Conservation (phyloP, 2,329 filamentous ascomycete genomes). For the Colletotrichum paranaense region DNA sequence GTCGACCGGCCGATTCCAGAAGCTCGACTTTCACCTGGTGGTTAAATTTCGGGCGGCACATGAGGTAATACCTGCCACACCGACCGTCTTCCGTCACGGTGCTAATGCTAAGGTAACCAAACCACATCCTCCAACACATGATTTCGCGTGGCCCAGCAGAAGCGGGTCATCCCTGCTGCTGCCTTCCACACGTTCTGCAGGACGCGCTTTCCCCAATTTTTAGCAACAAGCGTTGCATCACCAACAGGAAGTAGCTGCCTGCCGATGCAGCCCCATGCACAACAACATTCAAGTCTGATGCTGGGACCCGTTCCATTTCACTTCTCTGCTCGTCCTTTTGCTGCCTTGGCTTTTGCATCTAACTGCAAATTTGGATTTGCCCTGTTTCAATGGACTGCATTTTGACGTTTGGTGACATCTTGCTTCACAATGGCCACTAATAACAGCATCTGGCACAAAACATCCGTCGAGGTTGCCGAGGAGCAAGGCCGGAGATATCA, state of each 20-base stretch:
- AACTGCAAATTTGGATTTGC: neutral
- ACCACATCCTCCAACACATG: constrained; percentile 20
- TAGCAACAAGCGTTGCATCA: constrained; percentile 22
- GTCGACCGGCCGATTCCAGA: constrained; percentile 32
- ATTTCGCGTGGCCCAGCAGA: constrained; percentile 27
- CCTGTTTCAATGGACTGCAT: constrained; percentile 12
- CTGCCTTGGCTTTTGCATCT: neutral
- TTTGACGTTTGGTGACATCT: neutral
- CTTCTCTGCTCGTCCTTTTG: neutral
- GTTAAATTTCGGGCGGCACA: neutral
- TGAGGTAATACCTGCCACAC: neutral
- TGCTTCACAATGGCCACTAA: constrained; percentile 50
- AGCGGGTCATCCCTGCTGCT: constrained; percentile 32
- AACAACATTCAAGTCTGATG: neutral
- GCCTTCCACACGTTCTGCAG: constrained; percentile 9
- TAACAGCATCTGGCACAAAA: constrained; percentile 59
- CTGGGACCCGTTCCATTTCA: neutral
- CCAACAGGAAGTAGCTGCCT: constrained; percentile 15
- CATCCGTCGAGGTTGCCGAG: constrained; percentile 61
- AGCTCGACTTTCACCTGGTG: neutral
- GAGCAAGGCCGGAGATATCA: constrained; percentile 51
- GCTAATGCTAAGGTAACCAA: constrained; percentile 22
- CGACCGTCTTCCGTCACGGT: neutral
- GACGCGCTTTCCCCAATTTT: constrained; percentile 30
- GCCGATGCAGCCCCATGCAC: neutral